Evolutionary conservation across 1,139 yeast genomes (phyloP).

Genomic region (Candida sp.): DNA sequence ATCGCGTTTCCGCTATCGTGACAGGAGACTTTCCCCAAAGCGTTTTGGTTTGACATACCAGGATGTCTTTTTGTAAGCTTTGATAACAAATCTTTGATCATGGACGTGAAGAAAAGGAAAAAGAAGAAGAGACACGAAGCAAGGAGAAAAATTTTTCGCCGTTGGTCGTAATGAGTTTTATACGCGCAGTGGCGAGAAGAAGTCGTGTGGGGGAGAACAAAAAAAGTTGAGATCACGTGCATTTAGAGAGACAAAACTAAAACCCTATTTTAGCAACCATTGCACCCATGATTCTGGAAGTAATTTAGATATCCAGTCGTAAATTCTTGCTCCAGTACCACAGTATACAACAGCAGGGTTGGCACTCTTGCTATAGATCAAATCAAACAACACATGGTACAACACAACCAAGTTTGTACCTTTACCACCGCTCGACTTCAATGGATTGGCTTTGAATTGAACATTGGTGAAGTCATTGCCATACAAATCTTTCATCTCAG

Average conservation of each 20-base stretch:
- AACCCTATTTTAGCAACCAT: constrained; percentile 19
- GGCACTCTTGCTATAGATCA: constrained; percentile 37
- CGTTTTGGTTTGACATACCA: constrained; percentile 30
- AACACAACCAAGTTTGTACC: constrained; percentile 51
- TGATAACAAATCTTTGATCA: constrained; percentile 85
- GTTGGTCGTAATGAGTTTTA: no score
- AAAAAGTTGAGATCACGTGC: not conserved
- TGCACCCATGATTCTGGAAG: constrained; percentile 39
- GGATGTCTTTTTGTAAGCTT: constrained; percentile 66
- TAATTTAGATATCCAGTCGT: constrained; percentile 37
- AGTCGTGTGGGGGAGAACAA: not conserved
- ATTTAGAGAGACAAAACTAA: not conserved
- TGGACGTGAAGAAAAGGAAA: constrained; percentile 46
- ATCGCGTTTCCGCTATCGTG: constrained; percentile 67
- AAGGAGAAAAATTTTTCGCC: constrained; percentile 7
- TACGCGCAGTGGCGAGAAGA: not conserved
- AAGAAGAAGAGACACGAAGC: not conserved
- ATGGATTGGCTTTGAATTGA: constrained; percentile 37
- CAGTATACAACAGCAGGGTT: constrained; percentile 45
- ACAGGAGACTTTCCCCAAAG: constrained; percentile 99
- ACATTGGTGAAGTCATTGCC: constrained; percentile 37
- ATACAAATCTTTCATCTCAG: constrained; percentile 40
- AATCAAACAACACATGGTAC: constrained; percentile 58
- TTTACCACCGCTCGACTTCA: constrained; percentile 35
- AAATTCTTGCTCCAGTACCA: constrained; percentile 54